phyloP scores from a whole-genome alignment of 805 yeast genomes.

The Vanderwaltozyma verrucispora region DNA sequence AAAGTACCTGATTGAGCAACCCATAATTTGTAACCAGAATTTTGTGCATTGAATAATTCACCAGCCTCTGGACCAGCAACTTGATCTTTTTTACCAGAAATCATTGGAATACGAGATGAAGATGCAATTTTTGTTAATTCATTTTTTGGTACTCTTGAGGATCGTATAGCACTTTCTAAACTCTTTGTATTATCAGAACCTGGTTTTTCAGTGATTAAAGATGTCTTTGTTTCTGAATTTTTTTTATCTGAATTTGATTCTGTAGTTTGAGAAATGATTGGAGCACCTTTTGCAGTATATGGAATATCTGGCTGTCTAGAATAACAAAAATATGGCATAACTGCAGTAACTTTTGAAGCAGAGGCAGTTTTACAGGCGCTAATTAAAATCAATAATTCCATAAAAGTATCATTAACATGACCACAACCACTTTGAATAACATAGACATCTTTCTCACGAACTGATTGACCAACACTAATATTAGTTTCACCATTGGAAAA shows the following conservation, averaged over 20 bases:
- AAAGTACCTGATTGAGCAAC: slow-evolving; percentile 91
- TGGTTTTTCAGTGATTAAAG: slow-evolving; percentile 18
- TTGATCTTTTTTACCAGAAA: slow-evolving; percentile 27
- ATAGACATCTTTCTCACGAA: slow-evolving; percentile 92
- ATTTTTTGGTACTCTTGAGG: slow-evolving; percentile 3
- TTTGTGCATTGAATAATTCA: slow-evolving; percentile 31
- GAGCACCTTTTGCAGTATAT: slow-evolving; percentile 68
- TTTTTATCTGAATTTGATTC: slow-evolving; percentile 32
- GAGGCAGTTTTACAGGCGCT: slow-evolving; percentile 92
- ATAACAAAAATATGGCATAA: slow-evolving; percentile 88
- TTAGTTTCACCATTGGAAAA: slow-evolving; percentile 91
- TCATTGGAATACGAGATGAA: slow-evolving; percentile 27
- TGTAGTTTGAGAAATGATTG: slow-evolving; percentile 34
- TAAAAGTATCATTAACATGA: slow-evolving; percentile 74
- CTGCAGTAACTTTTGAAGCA: slow-evolving; percentile 82
- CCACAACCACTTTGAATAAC: slow-evolving; percentile 82
- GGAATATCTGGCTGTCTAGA: slow-evolving; percentile 95
- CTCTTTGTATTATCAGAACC: slow-evolving; percentile 14
- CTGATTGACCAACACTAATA: slow-evolving; percentile 76
- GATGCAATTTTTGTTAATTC: slow-evolving; percentile 12
- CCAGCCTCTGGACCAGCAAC: slow-evolving; percentile 20
- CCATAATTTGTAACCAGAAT: slow-evolving; percentile 84
- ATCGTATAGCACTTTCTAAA: slow-evolving; percentile 13
- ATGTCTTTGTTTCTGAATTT: slow-evolving; percentile 22
- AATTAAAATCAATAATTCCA: slow-evolving; percentile 72